These are phyloP conservation scores for Escallonia herrerae DNA, from an alignment of 129 eudicot genomes.

Conservation along the genomic window DNA sequence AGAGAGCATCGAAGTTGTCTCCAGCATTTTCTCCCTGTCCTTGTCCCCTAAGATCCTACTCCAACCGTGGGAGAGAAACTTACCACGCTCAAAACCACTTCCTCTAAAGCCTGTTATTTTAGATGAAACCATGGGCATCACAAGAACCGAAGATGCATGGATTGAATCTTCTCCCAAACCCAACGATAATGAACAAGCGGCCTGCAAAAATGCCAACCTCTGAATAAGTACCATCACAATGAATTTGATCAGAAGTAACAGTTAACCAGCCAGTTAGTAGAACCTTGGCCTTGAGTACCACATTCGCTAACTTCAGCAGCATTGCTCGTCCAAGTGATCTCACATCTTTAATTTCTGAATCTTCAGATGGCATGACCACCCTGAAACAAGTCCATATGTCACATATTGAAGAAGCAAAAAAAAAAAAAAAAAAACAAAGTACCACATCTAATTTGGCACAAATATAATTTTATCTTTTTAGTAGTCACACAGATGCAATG, in stretches of 20 bases:
- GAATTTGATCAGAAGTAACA: slow-evolving; percentile 8
- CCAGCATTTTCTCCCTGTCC: slow-evolving; percentile 42
- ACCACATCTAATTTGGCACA: neutral
- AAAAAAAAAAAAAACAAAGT: slow-evolving; percentile 14
- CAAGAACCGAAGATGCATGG: slow-evolving; percentile 77
- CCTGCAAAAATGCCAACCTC: slow-evolving; percentile 31
- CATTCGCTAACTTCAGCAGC: slow-evolving; percentile 39
- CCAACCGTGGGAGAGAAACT: slow-evolving; percentile 58
- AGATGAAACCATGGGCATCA: slow-evolving; percentile 84
- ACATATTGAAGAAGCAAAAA: too few species aligned
- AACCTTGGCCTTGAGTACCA: slow-evolving; percentile 68
- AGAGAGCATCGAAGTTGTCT: slow-evolving; percentile 42
- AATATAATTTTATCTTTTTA: too few species aligned
- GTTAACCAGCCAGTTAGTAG: neutral
- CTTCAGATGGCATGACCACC: slow-evolving; percentile 55
- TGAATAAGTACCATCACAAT: neutral
- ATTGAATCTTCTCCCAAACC: slow-evolving; percentile 89
- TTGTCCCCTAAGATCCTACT: slow-evolving; percentile 49
- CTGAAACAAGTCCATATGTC: slow-evolving; percentile 28
- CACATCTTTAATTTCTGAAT: slow-evolving; percentile 52
- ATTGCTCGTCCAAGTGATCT: slow-evolving; percentile 42
- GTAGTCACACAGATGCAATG: too few species aligned
- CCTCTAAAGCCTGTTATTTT: slow-evolving; percentile 87
- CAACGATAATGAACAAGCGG: slow-evolving; percentile 58
- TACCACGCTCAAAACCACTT: slow-evolving; percentile 35